Conservation (phyloP, 345 rosid genomes). For the Hypericum androsaemum region DNA sequence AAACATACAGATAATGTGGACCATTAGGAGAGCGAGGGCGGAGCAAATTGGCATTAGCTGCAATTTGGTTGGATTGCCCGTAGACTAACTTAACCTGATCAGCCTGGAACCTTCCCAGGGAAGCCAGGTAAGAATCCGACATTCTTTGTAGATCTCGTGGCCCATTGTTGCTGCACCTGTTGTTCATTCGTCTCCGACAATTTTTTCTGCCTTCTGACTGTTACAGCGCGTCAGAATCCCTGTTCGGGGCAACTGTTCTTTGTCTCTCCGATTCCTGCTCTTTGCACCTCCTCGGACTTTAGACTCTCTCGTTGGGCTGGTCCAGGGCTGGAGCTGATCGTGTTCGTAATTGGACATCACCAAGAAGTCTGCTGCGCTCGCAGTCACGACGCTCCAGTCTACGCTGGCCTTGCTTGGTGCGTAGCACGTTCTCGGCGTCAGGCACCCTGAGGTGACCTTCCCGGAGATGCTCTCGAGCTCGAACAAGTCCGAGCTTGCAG, state of each 20-base stretch:
- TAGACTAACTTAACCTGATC: slow-evolving; percentile 26
- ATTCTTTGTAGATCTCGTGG: slow-evolving; percentile 10
- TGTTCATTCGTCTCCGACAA: slow-evolving; percentile 43
- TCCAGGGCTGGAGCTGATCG: slow-evolving; percentile 33
- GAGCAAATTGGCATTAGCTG: slow-evolving; percentile 20
- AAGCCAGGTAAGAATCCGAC: slow-evolving; percentile 19
- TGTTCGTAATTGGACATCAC: slow-evolving; percentile 52
- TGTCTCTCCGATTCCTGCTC: slow-evolving; percentile 24
- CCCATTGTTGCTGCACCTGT: slow-evolving; percentile 20
- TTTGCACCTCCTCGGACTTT: slow-evolving; percentile 17
- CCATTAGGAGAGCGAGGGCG: slow-evolving; percentile 23
- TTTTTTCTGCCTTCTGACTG: slow-evolving; percentile 52
- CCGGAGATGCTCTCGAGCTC: slow-evolving; percentile 77
- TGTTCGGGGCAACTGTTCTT: no score
- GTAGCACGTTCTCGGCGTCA: slow-evolving; percentile 44
- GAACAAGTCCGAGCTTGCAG: slow-evolving; percentile 71
- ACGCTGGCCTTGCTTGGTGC: slow-evolving; percentile 88
- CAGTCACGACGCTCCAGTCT: slow-evolving; percentile 84
- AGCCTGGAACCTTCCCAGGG: slow-evolving; percentile 30
- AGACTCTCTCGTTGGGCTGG: slow-evolving; percentile 14
- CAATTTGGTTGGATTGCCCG: slow-evolving; percentile 16
- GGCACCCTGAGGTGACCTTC: slow-evolving; percentile 40
- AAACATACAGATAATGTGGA: slow-evolving; percentile 4
- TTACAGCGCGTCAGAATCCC: slow-evolving; percentile 58
- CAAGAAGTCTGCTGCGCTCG: slow-evolving; percentile 66